Evolutionary conservation across 345 rosid genomes (phyloP), one percentile per base, ranked within the genome.

Genomic region (Linum tenue): DNA sequence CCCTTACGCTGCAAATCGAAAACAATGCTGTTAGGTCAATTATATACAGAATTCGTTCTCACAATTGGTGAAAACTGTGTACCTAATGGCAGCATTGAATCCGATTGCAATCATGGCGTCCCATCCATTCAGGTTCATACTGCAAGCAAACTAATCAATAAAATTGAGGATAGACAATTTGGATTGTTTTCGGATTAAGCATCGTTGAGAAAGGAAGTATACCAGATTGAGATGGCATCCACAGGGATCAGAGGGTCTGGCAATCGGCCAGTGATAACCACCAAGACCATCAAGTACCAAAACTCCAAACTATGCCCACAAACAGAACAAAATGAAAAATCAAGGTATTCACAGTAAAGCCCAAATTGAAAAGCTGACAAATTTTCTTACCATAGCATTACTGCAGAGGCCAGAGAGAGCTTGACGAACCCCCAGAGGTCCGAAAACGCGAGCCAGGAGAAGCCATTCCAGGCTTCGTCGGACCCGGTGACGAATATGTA

Each of bases 161-260:
- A 67, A 66, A 64, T 37, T 37, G 31, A 48, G 55, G 55, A 48
- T 48, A 48, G 53, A 7, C 14, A 11, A 22, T 22, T 9, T 48
- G 14, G 53, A 48, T 14, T 2, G n/a, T 51, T 9, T 9, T 51
- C 10, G 9, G 9, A 51, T 11, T 9, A 51, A 16, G n/a, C n/a
- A 51, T 16, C 3, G n/a, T 5, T 11, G 6, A 2, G 4, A 9
- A 37, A 43, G 51, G 48, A 59, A 35, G 35, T 12, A 41, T 84
- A 88, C 97, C 98, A 92, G 63, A 92, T 85, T 48, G 98, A 90
- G 56, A 90, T 77, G 76, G 98, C 96, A 72, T 90, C 97, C 7
- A 92, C 92, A 10, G 98, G 85, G 40, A 92, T 82, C 65, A 90
- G 70, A 48, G 95, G 96, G 67, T 90, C 72, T 10, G 88, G 72